Conservation (phyloP, 495 filamentous ascomycete species). For the Coniosporium apollinis region DNA sequence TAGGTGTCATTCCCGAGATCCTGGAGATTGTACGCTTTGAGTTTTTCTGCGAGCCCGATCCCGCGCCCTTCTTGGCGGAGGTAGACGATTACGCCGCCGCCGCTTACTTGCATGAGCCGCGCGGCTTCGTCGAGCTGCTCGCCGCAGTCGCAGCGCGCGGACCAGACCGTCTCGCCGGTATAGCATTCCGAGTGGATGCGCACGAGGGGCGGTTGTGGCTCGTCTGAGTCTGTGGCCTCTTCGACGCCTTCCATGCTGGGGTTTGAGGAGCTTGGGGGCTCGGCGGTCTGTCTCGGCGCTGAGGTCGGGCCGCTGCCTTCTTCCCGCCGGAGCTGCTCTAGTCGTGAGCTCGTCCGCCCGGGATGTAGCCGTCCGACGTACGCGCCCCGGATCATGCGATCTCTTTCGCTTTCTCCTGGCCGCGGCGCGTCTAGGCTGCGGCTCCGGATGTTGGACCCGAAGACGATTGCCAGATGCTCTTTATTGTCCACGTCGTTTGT, state of each 20-base stretch:
- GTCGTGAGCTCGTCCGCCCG: slow-evolving; percentile 47
- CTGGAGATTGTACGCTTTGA: slow-evolving; percentile 96
- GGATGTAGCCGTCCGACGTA: slow-evolving; percentile 81
- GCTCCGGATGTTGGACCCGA: slow-evolving; percentile 70
- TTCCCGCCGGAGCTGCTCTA: slow-evolving; percentile 30
- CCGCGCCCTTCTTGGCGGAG: slow-evolving; percentile 90
- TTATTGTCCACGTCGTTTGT: slow-evolving; percentile 84
- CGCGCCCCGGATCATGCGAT: slow-evolving; percentile 86
- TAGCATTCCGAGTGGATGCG: slow-evolving; percentile 98
- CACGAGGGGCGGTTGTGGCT: slow-evolving; percentile 45
- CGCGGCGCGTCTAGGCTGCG: slow-evolving; percentile 59
- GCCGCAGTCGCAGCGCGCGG: slow-evolving; percentile 90
- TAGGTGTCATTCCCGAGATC: slow-evolving; percentile 92
- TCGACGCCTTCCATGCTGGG: slow-evolving; percentile 1
- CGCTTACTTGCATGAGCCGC: slow-evolving; percentile 58
- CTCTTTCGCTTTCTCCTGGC: slow-evolving; percentile 86
- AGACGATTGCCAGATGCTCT: slow-evolving; percentile 96
- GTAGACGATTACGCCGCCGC: slow-evolving; percentile 85
- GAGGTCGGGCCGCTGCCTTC: not conserved
- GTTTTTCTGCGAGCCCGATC: slow-evolving; percentile 84
- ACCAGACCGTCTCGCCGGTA: slow-evolving; percentile 96
- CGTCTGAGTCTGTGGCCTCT: slow-evolving; percentile 2
- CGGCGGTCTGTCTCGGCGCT: not conserved
- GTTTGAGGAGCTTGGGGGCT: slow-evolving; percentile 3
- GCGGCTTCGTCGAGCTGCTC: slow-evolving; percentile 97